phyloP scores from a whole-genome alignment of 495 filamentous ascomycete genomes.

The Hypoxylon rickii region DNA sequence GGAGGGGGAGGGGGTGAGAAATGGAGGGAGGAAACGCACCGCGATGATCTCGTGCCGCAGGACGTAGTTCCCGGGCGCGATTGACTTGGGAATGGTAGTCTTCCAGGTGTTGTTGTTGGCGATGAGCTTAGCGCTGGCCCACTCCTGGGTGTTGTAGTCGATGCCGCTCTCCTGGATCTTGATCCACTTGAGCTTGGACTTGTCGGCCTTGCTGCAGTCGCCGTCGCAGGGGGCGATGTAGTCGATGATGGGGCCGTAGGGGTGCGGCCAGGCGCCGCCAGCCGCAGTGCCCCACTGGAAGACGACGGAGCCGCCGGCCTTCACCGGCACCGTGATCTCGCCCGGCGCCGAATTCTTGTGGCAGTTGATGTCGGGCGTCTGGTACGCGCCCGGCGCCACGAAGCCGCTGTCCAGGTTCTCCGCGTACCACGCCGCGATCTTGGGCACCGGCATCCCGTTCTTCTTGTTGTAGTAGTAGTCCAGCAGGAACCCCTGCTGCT shows the following conservation, averaged over 20 bases:
- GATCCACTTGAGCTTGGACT: conserved; percentile 45
- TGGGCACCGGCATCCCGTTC: conserved; percentile 31
- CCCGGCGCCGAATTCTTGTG: conserved; percentile 43
- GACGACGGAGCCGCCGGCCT: conserved; percentile 34
- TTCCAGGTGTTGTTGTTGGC: conserved; percentile 63
- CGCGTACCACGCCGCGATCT: conserved; percentile 37
- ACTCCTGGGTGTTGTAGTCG: conserved; percentile 30
- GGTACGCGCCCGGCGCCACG: conserved; percentile 37
- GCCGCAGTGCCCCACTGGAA: conserved; percentile 37
- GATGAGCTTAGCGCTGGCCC: conserved; percentile 44
- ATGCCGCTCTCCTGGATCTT: conserved; percentile 47
- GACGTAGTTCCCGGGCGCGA: conserved; percentile 67
- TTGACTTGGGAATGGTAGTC: conserved; percentile 62
- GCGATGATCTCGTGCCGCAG: conserved; percentile 72
- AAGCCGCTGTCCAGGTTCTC: conserved; percentile 43
- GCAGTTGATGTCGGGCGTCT: conserved; percentile 41
- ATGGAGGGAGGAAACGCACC: too few relatives aligned
- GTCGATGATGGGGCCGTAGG: conserved; percentile 39
- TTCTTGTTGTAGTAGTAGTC: conserved; percentile 39
- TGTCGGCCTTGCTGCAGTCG: conserved; percentile 40
- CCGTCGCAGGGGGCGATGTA: conserved; percentile 44
- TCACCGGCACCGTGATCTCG: conserved; percentile 36
- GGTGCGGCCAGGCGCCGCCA: conserved; percentile 33
- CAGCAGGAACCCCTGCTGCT: conserved; percentile 38
- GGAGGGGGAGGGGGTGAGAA: too few relatives aligned